Evolutionary conservation across 257 asterid genomes (phyloP).

Genomic region (Solanum corneliomulleri): DNA sequence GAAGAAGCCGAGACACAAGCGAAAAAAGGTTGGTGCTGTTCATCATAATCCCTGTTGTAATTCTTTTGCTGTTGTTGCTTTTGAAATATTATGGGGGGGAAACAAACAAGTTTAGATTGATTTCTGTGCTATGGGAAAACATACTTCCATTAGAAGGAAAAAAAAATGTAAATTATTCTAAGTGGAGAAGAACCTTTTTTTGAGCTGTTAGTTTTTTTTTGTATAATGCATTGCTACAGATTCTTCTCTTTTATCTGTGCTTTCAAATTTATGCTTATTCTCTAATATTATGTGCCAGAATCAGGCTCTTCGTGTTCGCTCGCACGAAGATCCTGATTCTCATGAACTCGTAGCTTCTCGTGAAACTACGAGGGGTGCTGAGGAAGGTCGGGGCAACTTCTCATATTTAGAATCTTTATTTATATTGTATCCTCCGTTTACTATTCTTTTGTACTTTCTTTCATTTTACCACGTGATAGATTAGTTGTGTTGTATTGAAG

Average conservation of each 20-base stretch:
- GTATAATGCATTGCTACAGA: not conserved
- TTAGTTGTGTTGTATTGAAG: not conserved
- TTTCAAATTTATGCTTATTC: not conserved
- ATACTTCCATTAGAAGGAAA: not conserved
- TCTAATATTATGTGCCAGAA: not conserved
- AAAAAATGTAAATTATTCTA: not conserved
- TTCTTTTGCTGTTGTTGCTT: not conserved
- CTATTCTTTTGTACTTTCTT: not conserved
- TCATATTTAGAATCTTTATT: not conserved
- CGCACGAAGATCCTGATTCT: not conserved
- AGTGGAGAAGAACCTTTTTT: not conserved
- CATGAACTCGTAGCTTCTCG: not conserved
- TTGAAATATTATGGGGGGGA: not conserved
- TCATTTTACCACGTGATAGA: not conserved
- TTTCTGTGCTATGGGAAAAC: constrained; percentile 15
- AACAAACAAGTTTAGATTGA: not conserved
- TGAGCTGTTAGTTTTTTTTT: not conserved
- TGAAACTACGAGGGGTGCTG: not conserved
- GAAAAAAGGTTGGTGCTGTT: constrained; percentile 59
- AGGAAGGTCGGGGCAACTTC: not conserved
- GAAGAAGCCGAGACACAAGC: constrained; percentile 24
- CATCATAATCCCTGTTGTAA: constrained; percentile 20
- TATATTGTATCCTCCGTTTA: not conserved
- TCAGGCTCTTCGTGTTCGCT: not conserved
- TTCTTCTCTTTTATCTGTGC: not conserved